Conservation (phyloP, 805 yeast species). For the Schwanniomyces vanrijiae region DNA sequence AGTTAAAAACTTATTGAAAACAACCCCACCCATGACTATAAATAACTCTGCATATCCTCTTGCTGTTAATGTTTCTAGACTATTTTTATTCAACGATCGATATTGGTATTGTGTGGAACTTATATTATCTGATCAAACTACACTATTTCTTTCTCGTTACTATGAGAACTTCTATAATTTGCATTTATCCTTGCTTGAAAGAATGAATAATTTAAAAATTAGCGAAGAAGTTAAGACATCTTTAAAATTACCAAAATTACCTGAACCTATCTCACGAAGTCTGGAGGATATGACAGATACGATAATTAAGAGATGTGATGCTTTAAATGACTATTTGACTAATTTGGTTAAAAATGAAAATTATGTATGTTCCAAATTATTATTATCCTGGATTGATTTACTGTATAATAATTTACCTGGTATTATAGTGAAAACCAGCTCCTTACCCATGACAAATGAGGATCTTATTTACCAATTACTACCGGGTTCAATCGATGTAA, state of each 20-base stretch:
- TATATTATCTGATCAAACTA: conserved; percentile 15
- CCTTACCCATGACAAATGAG: conserved; percentile 14
- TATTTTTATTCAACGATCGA: conserved; percentile 22
- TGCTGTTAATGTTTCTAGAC: conserved; percentile 28
- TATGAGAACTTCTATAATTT: conserved; percentile 40
- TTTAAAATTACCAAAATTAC: conserved; percentile 26
- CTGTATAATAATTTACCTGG: conserved; percentile 30
- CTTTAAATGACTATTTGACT: conserved; percentile 25
- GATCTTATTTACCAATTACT: conserved; percentile 18
- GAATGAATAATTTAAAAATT: conserved; percentile 6
- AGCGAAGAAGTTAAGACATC: background rate
- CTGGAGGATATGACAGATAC: conserved; percentile 12
- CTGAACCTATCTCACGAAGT: conserved; percentile 23
- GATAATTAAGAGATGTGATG: conserved; percentile 20
- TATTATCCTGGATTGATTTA: conserved; percentile 30
- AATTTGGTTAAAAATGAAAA: conserved; percentile 16
- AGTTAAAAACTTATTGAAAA: conserved; percentile 18
- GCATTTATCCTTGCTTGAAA: conserved; percentile 19
- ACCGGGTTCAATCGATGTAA: conserved; percentile 7
- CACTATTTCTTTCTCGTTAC: conserved; percentile 24
- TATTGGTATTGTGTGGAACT: conserved; percentile 38
- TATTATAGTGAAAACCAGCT: conserved; percentile 15
- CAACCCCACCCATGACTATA: conserved; percentile 21
- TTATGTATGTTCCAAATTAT: conserved; percentile 24
- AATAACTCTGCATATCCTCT: conserved; percentile 33